Conservation (phyloP, 148 eudicot genomes). For the Fagopyrum homotropicum region DNA sequence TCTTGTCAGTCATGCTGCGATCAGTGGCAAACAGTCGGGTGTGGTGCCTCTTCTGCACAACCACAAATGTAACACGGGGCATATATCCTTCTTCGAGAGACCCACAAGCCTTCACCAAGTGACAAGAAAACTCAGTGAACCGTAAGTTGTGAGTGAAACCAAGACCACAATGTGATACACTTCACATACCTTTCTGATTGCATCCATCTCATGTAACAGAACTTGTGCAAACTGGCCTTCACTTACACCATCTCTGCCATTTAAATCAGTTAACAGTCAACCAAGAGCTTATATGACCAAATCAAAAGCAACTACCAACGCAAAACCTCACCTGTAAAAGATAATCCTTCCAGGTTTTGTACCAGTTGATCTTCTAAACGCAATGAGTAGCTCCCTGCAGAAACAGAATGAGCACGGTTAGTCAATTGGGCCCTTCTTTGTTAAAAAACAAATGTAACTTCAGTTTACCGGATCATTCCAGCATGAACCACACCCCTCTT, state of each 20-base stretch:
- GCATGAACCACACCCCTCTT: constrained; percentile 29
- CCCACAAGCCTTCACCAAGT: constrained; percentile 49
- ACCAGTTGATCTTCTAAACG: constrained; percentile 28
- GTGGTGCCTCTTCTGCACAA: constrained; percentile 92
- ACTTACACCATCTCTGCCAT: constrained; percentile 81
- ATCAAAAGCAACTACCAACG: background rate
- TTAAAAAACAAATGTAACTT: background rate
- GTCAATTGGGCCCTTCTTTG: background rate
- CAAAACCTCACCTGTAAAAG: constrained; percentile 50
- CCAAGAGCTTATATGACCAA: background rate
- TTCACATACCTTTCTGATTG: constrained; percentile 58
- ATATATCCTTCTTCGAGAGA: constrained; percentile 50
- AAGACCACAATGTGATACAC: background rate
- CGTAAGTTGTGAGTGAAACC: background rate
- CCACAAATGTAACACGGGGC: constrained; percentile 73
- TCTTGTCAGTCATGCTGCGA: constrained; percentile 40
- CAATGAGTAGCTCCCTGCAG: constrained; percentile 50
- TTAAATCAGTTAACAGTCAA: background rate
- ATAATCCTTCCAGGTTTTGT: constrained; percentile 55
- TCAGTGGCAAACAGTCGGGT: constrained; percentile 74
- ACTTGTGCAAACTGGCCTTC: constrained; percentile 84
- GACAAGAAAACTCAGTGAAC: background rate
- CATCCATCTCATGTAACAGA: constrained; percentile 63
- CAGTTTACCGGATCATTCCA: constrained; percentile 62
- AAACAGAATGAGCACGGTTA: background rate